These are phyloP conservation scores for Cercophora samala DNA, from an alignment of 495 filamentous ascomycete genomes.

Conservation along the genomic window DNA sequence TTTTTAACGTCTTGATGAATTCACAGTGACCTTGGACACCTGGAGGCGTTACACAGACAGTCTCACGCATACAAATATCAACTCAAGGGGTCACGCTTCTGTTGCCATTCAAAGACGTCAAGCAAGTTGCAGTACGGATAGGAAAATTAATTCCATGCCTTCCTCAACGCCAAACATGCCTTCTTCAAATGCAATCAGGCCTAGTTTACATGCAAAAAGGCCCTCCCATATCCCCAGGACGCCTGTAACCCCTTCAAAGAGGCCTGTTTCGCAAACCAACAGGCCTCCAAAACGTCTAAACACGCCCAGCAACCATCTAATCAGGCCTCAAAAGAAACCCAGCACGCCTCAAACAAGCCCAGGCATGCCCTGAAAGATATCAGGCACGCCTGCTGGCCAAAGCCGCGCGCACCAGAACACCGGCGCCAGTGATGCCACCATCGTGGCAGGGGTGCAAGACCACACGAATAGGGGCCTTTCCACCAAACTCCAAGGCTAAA, in stretches of 20 bases:
- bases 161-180: background rate
- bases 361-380: background rate
- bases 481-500: constrained; percentile 54
- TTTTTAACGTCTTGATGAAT: no score
- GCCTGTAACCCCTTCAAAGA: background rate
- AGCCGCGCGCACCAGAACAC: constrained; percentile 62
- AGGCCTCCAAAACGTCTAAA: background rate
- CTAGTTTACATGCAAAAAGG: background rate
- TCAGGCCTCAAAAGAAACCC: background rate
- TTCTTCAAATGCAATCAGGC: background rate
- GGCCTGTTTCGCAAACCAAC: background rate
- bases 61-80: no score
- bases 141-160: background rate
- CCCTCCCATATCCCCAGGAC: background rate
- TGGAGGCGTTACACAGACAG: no score
- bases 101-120: background rate
- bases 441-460: constrained; percentile 67
- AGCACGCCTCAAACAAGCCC: background rate
- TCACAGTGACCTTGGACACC: no score
- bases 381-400: constrained; percentile 20
- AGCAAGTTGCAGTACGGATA: background rate
- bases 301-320: background rate
- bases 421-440: constrained; percentile 73
- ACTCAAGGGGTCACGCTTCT: background rate
- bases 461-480: constrained; percentile 55